A percentile compares a stretch with the other conserved stretches of the same genome.
Evolutionary conservation across 2,329 filamentous ascomycete species (phyloP).

Genomic region (Seiridium unicorne): DNA sequence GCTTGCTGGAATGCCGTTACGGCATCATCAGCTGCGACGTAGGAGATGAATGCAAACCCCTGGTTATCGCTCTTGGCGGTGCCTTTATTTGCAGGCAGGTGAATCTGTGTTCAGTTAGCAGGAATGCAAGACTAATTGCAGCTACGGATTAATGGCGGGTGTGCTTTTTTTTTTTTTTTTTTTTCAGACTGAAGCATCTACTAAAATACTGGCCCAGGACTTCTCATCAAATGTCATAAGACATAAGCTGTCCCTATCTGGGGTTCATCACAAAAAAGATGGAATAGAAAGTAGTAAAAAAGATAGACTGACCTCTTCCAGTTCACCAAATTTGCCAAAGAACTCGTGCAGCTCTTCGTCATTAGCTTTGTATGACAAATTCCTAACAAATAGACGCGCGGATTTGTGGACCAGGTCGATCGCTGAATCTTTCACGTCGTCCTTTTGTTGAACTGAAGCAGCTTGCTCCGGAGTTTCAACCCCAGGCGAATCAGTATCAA

Average conservation of each 20-base stretch:
- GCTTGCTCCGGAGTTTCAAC: neutral
- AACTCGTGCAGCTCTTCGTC: constrained; percentile 73
- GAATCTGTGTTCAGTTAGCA: constrained; percentile 60
- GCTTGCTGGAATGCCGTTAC: constrained; percentile 74
- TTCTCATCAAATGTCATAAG: constrained; percentile 80
- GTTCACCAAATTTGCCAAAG: constrained; percentile 70
- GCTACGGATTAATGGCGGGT: constrained; percentile 18
- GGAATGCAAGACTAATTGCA: constrained; percentile 20
- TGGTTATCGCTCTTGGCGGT: constrained; percentile 62
- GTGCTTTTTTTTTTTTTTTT: constrained; percentile 23
- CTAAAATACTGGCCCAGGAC: constrained; percentile 96
- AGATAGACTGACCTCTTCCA: constrained; percentile 78
- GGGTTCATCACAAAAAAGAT: constrained; percentile 80
- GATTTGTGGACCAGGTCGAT: constrained; percentile 68
- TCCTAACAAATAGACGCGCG: constrained; percentile 81
- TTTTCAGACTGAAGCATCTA: constrained; percentile 98
- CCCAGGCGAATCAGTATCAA: neutral
- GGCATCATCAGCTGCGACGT: constrained; percentile 68
- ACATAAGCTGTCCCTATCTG: constrained; percentile 99
- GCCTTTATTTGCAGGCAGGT: constrained; percentile 73
- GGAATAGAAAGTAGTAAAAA: constrained; percentile 34
- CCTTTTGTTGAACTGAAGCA: constrained; percentile 19
- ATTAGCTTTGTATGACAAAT: constrained; percentile 77
- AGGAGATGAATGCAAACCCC: constrained; percentile 88
- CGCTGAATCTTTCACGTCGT: constrained; percentile 34